A percentile compares a stretch with the other conserved stretches of the same genome.
These are phyloP conservation scores for Aspergillus japonicus DNA, from an alignment of 2,329 filamentous ascomycete species.

Conservation along the genomic window DNA sequence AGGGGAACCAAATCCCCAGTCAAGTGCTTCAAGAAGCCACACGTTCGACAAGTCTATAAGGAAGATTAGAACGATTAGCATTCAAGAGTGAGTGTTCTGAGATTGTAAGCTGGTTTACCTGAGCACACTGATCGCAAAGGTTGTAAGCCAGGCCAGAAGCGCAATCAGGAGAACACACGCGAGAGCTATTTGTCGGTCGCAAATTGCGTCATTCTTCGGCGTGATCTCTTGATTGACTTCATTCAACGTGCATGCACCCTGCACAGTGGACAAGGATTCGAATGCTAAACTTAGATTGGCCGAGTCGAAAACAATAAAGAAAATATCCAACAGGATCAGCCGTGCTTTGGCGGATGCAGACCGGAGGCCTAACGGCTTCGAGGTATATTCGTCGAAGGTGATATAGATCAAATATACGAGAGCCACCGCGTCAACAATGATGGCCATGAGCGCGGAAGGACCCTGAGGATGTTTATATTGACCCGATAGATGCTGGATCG, in stretches of 20 bases:
- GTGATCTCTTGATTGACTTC: conserved; percentile 35
- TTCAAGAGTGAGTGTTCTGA: neutral
- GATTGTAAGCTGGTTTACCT: conserved; percentile 45
- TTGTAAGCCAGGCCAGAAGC: conserved; percentile 84
- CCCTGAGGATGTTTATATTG: conserved; percentile 55
- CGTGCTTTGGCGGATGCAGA: conserved; percentile 81
- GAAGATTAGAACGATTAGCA: conserved; percentile 25
- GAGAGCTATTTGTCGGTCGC: conserved; percentile 65
- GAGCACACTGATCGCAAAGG: conserved; percentile 82
- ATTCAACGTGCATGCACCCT: conserved; percentile 57
- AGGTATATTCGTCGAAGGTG: conserved; percentile 94
- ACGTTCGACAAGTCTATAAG: conserved; percentile 40
- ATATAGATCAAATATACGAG: conserved; percentile 90
- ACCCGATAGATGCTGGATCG: conserved; percentile 65
- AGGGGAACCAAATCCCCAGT: neutral
- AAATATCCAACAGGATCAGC: conserved; percentile 84
- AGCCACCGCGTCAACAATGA: conserved; percentile 84
- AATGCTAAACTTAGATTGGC: conserved; percentile 90
- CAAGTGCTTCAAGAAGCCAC: conserved; percentile 21
- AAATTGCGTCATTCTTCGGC: conserved; percentile 52
- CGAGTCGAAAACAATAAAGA: conserved; percentile 97
- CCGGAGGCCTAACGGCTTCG: conserved; percentile 85
- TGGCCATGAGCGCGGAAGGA: conserved; percentile 81
- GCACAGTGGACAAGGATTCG: conserved; percentile 67
- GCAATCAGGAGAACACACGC: conserved; percentile 77